These are phyloP conservation scores for Microdochium nivale DNA, from an alignment of 2,329 filamentous ascomycete species.

Conservation along the genomic window DNA sequence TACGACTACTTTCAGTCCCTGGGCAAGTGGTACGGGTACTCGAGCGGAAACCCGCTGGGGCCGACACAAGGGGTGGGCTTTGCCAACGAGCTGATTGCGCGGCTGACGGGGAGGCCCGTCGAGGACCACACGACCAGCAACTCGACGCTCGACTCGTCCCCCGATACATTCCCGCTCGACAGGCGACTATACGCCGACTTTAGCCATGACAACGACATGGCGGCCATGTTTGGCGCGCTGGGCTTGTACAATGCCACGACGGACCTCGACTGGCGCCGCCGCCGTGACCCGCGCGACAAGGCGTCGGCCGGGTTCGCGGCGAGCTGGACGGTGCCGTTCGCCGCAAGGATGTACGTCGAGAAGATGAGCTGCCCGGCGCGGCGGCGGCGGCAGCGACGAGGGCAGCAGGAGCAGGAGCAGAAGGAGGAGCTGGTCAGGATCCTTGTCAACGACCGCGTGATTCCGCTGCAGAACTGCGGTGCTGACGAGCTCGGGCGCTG, in stretches of 20 bases:
- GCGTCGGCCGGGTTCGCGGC: slow-evolving; percentile 62
- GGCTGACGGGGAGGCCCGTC: slow-evolving; percentile 63
- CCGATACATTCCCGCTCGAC: slow-evolving; percentile 65
- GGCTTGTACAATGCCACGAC: slow-evolving; percentile 65
- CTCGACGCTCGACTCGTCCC: slow-evolving; percentile 60
- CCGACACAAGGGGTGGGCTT: slow-evolving; percentile 83
- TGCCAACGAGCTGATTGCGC: slow-evolving; percentile 77
- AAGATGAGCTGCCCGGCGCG: slow-evolving; percentile 76
- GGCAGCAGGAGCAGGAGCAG: slow-evolving; percentile 12
- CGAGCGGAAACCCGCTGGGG: slow-evolving; percentile 67
- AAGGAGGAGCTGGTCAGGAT: slow-evolving; percentile 63
- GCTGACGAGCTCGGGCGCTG: slow-evolving; percentile 67
- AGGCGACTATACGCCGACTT: slow-evolving; percentile 75
- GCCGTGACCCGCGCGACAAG: slow-evolving; percentile 32
- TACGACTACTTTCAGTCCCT: slow-evolving; percentile 79
- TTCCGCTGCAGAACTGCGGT: slow-evolving; percentile 61
- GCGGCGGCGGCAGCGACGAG: too few species aligned
- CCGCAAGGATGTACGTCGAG: slow-evolving; percentile 74
- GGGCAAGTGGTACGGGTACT: slow-evolving; percentile 78
- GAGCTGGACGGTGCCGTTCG: slow-evolving; percentile 77
- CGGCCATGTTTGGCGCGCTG: slow-evolving; percentile 64
- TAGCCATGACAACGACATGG: slow-evolving; percentile 85
- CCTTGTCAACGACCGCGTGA: slow-evolving; percentile 75
- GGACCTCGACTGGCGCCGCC: slow-evolving; percentile 39
- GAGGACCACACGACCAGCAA: slow-evolving; percentile 70